Evolutionary conservation across 176 grass and related monocot genomes (phyloP).

Genomic region (Carex pumila): DNA sequence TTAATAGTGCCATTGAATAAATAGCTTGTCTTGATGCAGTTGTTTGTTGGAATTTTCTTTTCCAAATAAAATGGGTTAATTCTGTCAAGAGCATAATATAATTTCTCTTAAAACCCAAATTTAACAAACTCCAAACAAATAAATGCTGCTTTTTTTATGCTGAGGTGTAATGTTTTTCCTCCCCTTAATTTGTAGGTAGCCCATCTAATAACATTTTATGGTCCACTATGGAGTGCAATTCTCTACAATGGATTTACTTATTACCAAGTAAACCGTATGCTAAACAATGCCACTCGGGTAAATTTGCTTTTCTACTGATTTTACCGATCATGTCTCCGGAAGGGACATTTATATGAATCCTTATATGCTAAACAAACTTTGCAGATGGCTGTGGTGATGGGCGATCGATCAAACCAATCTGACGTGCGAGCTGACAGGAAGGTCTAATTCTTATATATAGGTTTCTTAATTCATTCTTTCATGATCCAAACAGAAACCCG

Average conservation of each 20-base stretch:
- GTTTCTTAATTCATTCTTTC: background rate
- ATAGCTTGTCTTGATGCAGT: background rate
- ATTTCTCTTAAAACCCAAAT: background rate
- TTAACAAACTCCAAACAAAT: background rate
- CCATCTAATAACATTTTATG: conserved; percentile 87
- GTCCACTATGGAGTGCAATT: conserved; percentile 93
- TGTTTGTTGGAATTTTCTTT: background rate
- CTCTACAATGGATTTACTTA: conserved; percentile 95
- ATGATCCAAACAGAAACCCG: background rate
- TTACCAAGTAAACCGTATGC: conserved; percentile 88
- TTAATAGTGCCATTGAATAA: background rate
- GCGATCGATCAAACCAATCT: conserved; percentile 69
- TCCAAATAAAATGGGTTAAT: background rate
- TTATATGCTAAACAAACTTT: conserved; percentile 4
- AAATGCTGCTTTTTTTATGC: background rate
- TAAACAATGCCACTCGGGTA: conserved; percentile 91
- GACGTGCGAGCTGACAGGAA: conserved; percentile 69
- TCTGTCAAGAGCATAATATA: background rate
- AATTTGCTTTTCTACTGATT: conserved; percentile 10
- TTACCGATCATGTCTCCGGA: background rate
- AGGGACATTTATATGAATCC: background rate
- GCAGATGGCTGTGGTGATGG: conserved; percentile 91
- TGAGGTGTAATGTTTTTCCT: background rate
- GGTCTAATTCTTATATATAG: conserved; percentile 28
- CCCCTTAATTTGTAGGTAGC: conserved; percentile 44